phyloP scores from a whole-genome alignment of 2,329 filamentous ascomycete species.

The Nannizzia gypsea region DNA sequence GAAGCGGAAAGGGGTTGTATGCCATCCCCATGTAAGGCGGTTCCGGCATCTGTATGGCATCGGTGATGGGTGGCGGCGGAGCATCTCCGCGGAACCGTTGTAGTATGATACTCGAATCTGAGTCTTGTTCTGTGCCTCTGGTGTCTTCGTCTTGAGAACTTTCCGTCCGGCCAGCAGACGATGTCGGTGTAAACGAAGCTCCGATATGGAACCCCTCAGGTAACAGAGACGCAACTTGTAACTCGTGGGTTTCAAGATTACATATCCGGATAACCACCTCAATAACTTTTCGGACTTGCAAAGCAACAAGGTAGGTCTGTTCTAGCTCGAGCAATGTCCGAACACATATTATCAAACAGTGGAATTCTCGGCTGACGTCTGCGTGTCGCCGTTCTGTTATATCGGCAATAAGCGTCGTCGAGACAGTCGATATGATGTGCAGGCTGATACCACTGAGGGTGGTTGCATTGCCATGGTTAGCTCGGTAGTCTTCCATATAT shows the following conservation, averaged over 20 bases:
- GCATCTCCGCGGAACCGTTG: not conserved
- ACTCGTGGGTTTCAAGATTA: constrained; percentile 5
- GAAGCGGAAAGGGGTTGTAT: constrained; percentile 4
- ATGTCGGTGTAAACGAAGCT: not conserved
- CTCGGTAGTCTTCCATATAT: constrained; percentile 11
- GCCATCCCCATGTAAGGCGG: not conserved
- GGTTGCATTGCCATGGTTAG: constrained; percentile 9
- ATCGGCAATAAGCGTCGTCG: constrained; percentile 12
- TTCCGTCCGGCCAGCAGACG: not conserved
- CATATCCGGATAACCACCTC: constrained; percentile 6
- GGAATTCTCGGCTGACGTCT: constrained; percentile 9
- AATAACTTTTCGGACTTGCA: constrained; percentile 9
- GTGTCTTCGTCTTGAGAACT: not conserved
- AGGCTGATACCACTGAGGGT: constrained; percentile 12
- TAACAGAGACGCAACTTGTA: not conserved
- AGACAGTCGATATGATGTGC: constrained; percentile 12
- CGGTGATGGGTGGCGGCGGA: not conserved
- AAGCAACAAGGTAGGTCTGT: constrained; percentile 14
- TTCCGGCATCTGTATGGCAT: not conserved
- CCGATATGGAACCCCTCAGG: not conserved
- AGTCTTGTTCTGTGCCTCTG: not conserved
- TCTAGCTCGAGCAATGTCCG: constrained; percentile 14
- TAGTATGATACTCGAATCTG: not conserved
- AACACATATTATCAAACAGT: constrained; percentile 13
- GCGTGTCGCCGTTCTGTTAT: constrained; percentile 10